Conservation (phyloP, 192 early-diverging fungal species). For the Thamnidium elegans region DNA sequence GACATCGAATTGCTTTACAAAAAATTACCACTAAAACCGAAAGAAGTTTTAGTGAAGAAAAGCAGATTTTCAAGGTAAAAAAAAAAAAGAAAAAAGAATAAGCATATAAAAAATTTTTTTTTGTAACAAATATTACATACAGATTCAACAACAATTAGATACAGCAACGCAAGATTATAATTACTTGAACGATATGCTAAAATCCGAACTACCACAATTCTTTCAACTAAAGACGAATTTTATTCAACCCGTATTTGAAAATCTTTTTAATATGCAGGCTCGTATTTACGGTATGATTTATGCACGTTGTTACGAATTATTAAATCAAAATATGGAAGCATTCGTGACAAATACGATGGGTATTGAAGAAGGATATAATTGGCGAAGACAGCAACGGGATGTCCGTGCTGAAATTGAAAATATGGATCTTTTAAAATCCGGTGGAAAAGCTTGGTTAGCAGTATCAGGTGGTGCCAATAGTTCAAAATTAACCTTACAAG, state of each 20-base stretch:
- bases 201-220: slow-evolving; percentile 74
- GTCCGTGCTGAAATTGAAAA: slow-evolving; percentile 29
- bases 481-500: slow-evolving; percentile 26
- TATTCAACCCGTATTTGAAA: slow-evolving; percentile 84
- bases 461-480: slow-evolving; percentile 25
- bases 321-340: slow-evolving; percentile 26
- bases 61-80: slow-evolving; percentile 64
- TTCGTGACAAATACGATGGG: slow-evolving; percentile 29
- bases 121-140: no score
- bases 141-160: slow-evolving; percentile 69
- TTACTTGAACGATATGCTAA: slow-evolving; percentile 76
- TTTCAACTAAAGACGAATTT: slow-evolving; percentile 69
- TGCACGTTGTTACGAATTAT: slow-evolving; percentile 52
- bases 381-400: slow-evolving; percentile 20
- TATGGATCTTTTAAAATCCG: slow-evolving; percentile 29
- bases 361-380: slow-evolving; percentile 28
- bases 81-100: no score
- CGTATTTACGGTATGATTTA: slow-evolving; percentile 71
- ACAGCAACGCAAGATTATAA: slow-evolving; percentile 84
- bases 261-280: slow-evolving; percentile 81
- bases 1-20: slow-evolving; percentile 65
- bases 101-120: slow-evolving; percentile 13
- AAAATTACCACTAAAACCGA: slow-evolving; percentile 76
- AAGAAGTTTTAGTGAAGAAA: slow-evolving; percentile 63
- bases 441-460: slow-evolving; percentile 36